phyloP scores from a whole-genome alignment of 1,284 basidiomycete species.

The Vanrija sp. region DNA sequence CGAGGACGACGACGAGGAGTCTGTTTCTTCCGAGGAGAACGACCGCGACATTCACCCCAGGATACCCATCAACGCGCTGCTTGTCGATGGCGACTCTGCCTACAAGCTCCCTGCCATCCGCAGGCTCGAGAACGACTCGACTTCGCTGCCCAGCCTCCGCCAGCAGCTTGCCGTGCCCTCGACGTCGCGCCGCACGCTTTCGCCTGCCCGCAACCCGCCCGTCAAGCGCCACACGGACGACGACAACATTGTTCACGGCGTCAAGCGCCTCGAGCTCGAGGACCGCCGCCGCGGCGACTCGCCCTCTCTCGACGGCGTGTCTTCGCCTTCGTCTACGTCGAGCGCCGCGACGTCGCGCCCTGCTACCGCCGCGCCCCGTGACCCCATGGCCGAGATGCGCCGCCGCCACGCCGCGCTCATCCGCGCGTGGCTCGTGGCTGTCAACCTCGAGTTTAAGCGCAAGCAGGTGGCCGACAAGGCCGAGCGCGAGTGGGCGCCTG shows the following conservation, averaged over 20 bases:
- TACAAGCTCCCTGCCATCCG: constrained; percentile 23
- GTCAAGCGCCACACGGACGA: constrained; percentile 46
- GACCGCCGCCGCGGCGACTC: constrained; percentile 15
- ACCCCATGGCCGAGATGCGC: constrained; percentile 19
- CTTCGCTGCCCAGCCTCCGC: constrained; percentile 12
- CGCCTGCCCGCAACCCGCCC: constrained; percentile 27
- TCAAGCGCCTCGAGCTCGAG: constrained; percentile 44
- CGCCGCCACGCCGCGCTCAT: constrained; percentile 40
- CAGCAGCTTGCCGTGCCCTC: neutral
- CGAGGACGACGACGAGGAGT: constrained; percentile 19
- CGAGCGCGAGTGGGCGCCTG: neutral
- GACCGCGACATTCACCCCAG: neutral
- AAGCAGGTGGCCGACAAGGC: constrained; percentile 17
- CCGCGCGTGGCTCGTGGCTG: constrained; percentile 42
- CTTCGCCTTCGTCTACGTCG: neutral
- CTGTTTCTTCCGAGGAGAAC: constrained; percentile 9
- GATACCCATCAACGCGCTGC: constrained; percentile 7
- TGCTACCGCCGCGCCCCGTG: neutral
- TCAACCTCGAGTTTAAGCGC: constrained; percentile 40
- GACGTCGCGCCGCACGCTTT: constrained; percentile 6
- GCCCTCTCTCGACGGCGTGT: neutral
- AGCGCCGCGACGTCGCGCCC: neutral
- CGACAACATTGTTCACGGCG: constrained; percentile 35
- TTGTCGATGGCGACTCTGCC: constrained; percentile 15
- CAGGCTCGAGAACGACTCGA: constrained; percentile 1